phyloP scores from a whole-genome alignment of 768 basidiomycete genomes.

The Leucogyrophana mollusca region DNA sequence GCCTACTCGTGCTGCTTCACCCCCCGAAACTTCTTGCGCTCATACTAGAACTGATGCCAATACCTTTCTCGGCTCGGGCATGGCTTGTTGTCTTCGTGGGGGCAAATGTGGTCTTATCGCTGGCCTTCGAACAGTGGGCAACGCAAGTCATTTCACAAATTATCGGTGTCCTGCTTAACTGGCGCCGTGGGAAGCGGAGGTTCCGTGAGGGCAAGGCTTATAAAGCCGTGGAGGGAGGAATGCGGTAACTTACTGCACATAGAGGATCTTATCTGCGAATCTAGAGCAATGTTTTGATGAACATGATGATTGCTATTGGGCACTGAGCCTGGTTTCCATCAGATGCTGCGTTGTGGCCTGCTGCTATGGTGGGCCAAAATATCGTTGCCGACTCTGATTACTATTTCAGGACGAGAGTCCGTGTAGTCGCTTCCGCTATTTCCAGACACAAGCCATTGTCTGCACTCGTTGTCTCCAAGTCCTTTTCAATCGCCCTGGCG shows the following conservation, averaged over 20 bases:
- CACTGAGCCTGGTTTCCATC: neutral
- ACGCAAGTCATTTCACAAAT: conserved; percentile 53
- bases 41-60: conserved; percentile 73
- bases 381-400: too few relatives aligned
- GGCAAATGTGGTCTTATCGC: conserved; percentile 68
- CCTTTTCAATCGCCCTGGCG: conserved; percentile 30
- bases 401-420: too few relatives aligned
- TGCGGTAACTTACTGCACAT: conserved; percentile 37
- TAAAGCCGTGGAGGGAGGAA: conserved; percentile 79
- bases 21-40: conserved; percentile 59
- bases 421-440: too few relatives aligned
- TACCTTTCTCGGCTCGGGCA: conserved; percentile 67
- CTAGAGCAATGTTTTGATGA: neutral
- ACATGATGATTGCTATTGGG: neutral
- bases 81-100: conserved; percentile 66
- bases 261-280: neutral
- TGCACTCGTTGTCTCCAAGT: neutral
- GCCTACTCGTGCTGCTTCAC: conserved; percentile 70
- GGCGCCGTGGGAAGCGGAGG: conserved; percentile 44
- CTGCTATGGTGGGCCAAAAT: neutral
- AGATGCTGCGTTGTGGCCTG: neutral
- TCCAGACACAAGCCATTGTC: too few relatives aligned
- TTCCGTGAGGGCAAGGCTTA: conserved; percentile 73
- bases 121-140: conserved; percentile 78
- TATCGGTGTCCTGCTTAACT: conserved; percentile 45